phyloP scores from a whole-genome alignment of 176 grass and related monocot genomes.

The Eleusine indica region DNA sequence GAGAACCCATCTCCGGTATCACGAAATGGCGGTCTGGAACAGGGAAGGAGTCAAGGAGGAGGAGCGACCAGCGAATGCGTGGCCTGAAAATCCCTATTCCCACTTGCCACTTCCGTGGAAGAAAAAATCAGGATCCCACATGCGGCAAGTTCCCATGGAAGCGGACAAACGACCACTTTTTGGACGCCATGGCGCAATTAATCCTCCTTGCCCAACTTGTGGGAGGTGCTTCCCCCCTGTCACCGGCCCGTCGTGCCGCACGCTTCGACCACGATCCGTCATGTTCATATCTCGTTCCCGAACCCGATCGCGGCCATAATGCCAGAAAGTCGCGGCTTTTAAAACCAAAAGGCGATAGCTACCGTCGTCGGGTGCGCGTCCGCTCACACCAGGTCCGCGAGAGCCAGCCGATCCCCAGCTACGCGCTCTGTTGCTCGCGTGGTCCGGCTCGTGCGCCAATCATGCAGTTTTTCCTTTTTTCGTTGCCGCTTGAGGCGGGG shows the following conservation, averaged over 20 bases:
- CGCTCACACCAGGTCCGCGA: neutral
- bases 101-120: no score
- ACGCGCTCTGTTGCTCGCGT: neutral
- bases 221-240: neutral
- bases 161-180: conserved; percentile 6
- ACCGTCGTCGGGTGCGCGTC: neutral
- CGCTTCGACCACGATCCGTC: neutral
- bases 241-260: neutral
- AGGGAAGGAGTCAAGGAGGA: no score
- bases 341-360: neutral
- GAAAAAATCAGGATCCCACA: neutral
- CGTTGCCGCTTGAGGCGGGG: neutral
- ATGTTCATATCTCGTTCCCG: neutral
- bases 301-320: neutral
- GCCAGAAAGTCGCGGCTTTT: neutral
- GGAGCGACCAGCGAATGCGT: no score
- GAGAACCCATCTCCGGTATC: no score
- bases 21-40: no score
- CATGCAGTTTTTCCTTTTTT: neutral
- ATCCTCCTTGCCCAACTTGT: neutral
- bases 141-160: neutral
- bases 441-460: neutral
- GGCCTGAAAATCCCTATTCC: no score
- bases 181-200: neutral
- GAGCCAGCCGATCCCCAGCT: neutral